Evolutionary conservation across 768 basidiomycete species (phyloP).

Genomic region (Rossbeevera mucosa): DNA sequence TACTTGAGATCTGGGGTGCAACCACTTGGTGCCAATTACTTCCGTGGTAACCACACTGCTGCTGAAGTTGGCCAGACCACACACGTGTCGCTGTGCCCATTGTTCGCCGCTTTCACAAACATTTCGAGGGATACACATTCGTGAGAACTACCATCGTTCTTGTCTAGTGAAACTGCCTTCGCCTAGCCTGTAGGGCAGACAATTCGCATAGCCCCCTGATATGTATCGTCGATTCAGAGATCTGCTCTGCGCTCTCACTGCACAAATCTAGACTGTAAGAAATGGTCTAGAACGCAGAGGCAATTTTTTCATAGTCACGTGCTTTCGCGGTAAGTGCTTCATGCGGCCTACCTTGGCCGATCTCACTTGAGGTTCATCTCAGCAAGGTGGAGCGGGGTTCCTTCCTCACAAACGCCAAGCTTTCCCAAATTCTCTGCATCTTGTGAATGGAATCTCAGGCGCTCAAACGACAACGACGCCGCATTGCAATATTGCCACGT

Average conservation of each 20-base stretch:
- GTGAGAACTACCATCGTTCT: background rate
- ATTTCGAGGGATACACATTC: background rate
- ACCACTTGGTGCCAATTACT: background rate
- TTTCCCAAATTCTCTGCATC: constrained; percentile 1
- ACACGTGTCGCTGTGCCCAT: background rate
- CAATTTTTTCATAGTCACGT: background rate
- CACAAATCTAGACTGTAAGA: background rate
- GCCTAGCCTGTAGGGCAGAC: background rate
- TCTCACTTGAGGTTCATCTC: background rate
- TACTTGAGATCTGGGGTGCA: background rate
- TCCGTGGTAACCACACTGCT: background rate
- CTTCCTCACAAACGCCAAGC: constrained; percentile 3
- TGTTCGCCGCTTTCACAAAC: background rate
- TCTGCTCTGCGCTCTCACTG: background rate
- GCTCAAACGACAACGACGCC: background rate
- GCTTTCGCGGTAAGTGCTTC: background rate
- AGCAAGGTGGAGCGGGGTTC: background rate
- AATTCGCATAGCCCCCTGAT: background rate
- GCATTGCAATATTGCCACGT: background rate
- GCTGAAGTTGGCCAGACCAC: background rate
- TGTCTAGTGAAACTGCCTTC: background rate
- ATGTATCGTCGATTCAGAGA: background rate
- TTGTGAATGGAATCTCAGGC: background rate
- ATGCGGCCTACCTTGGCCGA: background rate
- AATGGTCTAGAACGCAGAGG: background rate